Conservation (phyloP, 768 basidiomycete species). For the Phlegmacium glaucopus region DNA sequence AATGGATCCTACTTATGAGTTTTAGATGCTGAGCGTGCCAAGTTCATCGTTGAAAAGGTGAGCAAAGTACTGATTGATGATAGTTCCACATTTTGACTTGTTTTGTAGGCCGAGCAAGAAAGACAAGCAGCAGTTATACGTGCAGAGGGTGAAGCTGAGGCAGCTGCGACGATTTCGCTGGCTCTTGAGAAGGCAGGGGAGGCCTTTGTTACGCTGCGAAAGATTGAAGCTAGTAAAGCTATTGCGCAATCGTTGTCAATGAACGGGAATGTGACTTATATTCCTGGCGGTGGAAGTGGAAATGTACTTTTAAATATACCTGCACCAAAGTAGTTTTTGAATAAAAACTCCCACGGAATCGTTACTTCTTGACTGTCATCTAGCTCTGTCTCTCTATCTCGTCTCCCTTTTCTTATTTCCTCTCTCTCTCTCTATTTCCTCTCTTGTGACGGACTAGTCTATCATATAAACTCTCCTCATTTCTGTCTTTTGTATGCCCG, state of each 20-base stretch:
- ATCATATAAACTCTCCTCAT: conserved; percentile 47
- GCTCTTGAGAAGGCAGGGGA: conserved; percentile 94
- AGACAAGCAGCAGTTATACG: conserved; percentile 97
- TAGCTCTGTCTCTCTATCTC: conserved; percentile 42
- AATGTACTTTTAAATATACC: conserved; percentile 85
- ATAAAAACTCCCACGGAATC: conserved; percentile 39
- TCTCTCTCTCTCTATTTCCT: conserved; percentile 43
- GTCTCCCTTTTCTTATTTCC: conserved; percentile 42
- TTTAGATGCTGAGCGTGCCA: conserved; percentile 94
- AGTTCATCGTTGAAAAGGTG: conserved; percentile 99
- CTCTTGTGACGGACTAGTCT: conserved; percentile 57
- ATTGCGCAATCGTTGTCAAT: conserved; percentile 81
- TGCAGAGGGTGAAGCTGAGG: conserved; percentile 98
- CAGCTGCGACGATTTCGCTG: conserved; percentile 86
- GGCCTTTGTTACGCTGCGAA: conserved; percentile 90
- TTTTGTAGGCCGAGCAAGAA: conserved; percentile 92
- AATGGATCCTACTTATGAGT: conserved; percentile 3
- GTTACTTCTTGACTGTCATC: conserved; percentile 46
- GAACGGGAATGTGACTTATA: conserved; percentile 86
- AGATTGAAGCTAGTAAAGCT: conserved; percentile 98
- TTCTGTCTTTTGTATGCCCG: conserved; percentile 50
- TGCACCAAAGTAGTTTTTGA: conserved; percentile 18
- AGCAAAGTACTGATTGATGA: background rate
- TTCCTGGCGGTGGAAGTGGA: conserved; percentile 67
- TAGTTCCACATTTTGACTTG: conserved; percentile 8